phyloP scores from a whole-genome alignment of 305 asterid species.

The Fraxinus sp. region DNA sequence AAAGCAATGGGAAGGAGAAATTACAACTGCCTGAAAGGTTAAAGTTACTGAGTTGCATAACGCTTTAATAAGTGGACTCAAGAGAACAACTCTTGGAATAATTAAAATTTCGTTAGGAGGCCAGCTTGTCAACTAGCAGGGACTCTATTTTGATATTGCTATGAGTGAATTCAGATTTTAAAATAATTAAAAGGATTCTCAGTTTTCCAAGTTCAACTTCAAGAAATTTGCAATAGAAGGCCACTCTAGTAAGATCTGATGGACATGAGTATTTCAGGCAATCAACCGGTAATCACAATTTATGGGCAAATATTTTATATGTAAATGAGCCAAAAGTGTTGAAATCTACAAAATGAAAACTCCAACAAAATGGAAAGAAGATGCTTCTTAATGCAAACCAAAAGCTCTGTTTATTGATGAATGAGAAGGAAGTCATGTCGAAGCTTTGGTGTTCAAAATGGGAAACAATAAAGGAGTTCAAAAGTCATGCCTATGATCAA shows the following conservation, averaged over 20 bases:
- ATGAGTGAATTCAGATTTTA: background rate
- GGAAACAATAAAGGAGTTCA: background rate
- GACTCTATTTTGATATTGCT: background rate
- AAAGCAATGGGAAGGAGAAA: background rate
- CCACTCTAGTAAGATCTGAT: conserved; percentile 1
- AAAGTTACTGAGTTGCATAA: background rate
- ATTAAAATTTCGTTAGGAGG: background rate
- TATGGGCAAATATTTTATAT: background rate
- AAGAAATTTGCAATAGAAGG: background rate
- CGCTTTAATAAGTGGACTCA: background rate
- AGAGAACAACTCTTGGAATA: background rate
- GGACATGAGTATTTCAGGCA: background rate
- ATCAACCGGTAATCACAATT: background rate
- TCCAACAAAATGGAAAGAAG: background rate
- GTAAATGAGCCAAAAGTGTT: background rate
- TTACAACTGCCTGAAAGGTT: background rate
- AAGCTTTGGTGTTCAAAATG: background rate
- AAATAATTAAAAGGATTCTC: background rate
- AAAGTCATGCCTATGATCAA: background rate
- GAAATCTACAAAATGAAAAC: background rate
- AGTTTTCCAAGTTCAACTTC: conserved; percentile 1
- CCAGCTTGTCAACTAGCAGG: background rate
- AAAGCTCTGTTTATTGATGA: background rate
- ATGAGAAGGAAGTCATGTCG: background rate
- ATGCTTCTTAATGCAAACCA: background rate